Evolutionary conservation across 2,329 filamentous ascomycete species (phyloP).

Genomic region (Davidsoniella eucalypti): DNA sequence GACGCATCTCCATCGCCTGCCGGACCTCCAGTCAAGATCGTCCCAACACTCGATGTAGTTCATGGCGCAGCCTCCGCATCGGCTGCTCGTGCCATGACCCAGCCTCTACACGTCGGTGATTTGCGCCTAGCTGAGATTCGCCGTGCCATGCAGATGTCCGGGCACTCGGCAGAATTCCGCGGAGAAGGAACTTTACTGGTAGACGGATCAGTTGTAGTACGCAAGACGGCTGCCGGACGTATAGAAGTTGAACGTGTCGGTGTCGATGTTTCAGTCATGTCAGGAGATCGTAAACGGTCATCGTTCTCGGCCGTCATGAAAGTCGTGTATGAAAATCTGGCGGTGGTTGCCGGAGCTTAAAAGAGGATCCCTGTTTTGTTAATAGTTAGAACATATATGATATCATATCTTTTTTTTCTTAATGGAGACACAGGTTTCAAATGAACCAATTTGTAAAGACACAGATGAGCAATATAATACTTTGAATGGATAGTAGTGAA

Average conservation of each 20-base stretch:
- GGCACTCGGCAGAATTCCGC: constrained; percentile 79
- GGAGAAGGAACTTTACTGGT: constrained; percentile 86
- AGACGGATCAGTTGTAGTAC: constrained; percentile 72
- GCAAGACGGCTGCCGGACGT: constrained; percentile 71
- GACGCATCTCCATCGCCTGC: constrained; percentile 13
- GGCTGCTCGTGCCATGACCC: constrained; percentile 41
- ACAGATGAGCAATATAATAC: background rate
- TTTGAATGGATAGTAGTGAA: background rate
- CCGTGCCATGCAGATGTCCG: constrained; percentile 62
- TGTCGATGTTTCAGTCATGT: constrained; percentile 14
- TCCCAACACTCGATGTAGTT: constrained; percentile 38
- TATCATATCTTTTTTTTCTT: background rate
- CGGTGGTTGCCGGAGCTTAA: constrained; percentile 53
- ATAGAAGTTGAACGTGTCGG: constrained; percentile 77
- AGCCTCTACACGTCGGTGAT: constrained; percentile 89
- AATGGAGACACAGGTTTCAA: background rate
- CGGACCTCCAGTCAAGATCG: constrained; percentile 16
- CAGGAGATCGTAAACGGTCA: constrained; percentile 24
- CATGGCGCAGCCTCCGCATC: constrained; percentile 56
- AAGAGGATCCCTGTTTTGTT: no score
- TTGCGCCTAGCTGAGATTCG: constrained; percentile 75
- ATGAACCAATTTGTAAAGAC: no score
- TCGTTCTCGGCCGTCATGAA: constrained; percentile 78
- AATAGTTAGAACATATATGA: background rate
- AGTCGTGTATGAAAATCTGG: constrained; percentile 86